A percentile compares a stretch with the other conserved stretches of the same genome.
Conservation (phyloP, 1,284 basidiomycete species). For the Irpex rosettiformis region DNA sequence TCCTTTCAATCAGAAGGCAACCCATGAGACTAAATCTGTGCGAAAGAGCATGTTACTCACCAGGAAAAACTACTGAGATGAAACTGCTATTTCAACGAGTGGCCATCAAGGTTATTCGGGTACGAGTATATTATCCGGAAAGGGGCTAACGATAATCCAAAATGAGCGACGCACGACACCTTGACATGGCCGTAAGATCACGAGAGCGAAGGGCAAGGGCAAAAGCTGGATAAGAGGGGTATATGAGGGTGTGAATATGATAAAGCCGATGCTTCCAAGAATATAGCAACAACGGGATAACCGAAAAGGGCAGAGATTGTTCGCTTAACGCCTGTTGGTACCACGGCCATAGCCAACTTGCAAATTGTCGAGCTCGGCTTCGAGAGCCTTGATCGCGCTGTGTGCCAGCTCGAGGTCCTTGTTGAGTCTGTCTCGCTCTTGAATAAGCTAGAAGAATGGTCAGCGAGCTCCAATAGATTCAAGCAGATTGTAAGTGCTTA, state of each 20-base stretch:
- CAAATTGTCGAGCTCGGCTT: slow-evolving; percentile 85
- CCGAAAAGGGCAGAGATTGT: neutral
- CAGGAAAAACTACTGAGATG: too few relatives aligned
- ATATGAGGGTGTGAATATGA: neutral
- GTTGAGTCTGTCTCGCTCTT: slow-evolving; percentile 95
- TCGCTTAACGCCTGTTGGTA: slow-evolving; percentile 61
- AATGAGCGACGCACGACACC: neutral
- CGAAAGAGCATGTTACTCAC: too few relatives aligned
- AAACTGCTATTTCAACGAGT: too few relatives aligned
- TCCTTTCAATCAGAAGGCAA: too few relatives aligned
- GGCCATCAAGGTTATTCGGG: neutral
- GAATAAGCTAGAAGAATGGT: slow-evolving; percentile 68
- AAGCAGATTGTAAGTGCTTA: slow-evolving; percentile 40
- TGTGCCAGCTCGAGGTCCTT: slow-evolving; percentile 94
- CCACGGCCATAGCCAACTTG: slow-evolving; percentile 83
- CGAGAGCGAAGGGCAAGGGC: neutral
- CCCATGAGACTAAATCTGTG: too few relatives aligned
- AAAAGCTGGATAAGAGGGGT: neutral
- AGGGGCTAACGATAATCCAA: neutral
- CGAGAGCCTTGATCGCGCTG: slow-evolving; percentile 87
- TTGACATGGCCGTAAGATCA: neutral
- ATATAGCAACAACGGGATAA: neutral
- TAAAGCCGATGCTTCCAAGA: neutral
- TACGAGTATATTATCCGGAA: neutral
- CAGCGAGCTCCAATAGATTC: neutral